These are phyloP conservation scores for Rhynchospora breviuscula DNA, from an alignment of 176 grass and related monocot species.

Conservation along the genomic window DNA sequence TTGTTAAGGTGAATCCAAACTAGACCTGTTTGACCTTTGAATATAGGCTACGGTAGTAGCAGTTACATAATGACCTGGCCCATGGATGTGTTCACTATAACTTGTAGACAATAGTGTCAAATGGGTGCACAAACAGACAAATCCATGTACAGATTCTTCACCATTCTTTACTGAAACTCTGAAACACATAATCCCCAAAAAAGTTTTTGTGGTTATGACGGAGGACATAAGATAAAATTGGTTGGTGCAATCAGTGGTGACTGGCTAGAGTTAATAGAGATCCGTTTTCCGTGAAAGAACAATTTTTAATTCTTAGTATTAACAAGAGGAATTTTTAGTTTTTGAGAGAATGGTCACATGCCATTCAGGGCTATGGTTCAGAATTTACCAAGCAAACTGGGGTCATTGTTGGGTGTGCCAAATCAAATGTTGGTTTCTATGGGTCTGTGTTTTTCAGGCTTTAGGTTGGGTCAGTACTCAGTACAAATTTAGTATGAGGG, in stretches of 20 bases:
- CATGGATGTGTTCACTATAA: neutral
- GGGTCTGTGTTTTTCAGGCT: neutral
- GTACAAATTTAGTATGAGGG: neutral
- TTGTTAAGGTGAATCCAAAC: neutral
- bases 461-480: neutral
- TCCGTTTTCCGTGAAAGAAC: too few relatives aligned
- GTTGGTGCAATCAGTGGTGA: too few relatives aligned
- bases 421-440: neutral
- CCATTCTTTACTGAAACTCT: neutral
- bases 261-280: too few relatives aligned
- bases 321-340: too few relatives aligned
- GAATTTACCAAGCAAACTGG: neutral
- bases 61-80: neutral
- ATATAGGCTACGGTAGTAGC: neutral
- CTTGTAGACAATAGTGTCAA: neutral
- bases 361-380: neutral
- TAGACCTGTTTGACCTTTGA: neutral
- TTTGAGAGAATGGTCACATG: neutral
- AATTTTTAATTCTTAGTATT: too few relatives aligned
- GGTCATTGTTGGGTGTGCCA: too few relatives aligned
- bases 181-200: too few relatives aligned
- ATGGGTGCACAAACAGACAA: neutral
- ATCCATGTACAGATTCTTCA: neutral
- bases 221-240: too few relatives aligned
- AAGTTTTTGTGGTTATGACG: too few relatives aligned